Percentiles rank a stretch among this genome's conserved stretches.
phyloP scores from a whole-genome alignment of 768 basidiomycete genomes.

The Tricholoma bakamatsutake region DNA sequence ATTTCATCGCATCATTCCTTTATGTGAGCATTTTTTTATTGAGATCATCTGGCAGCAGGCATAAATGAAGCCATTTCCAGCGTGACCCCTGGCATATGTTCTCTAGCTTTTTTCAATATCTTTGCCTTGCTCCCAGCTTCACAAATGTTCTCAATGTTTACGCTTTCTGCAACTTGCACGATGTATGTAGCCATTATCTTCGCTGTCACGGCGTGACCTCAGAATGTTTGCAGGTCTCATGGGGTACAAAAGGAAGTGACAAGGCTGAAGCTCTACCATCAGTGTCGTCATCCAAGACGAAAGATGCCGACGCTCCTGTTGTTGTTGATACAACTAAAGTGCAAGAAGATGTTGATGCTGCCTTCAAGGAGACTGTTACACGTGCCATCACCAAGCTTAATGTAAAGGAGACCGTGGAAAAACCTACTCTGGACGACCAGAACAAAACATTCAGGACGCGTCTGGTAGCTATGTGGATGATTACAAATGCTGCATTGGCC shows the following conservation, averaged over 20 bases:
- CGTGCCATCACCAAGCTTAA: conserved; percentile 77
- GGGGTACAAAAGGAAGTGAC: conserved; percentile 95
- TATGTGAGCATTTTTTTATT: conserved; percentile 50
- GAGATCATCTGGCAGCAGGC: neutral
- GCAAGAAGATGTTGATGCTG: conserved; percentile 85
- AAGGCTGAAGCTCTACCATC: conserved; percentile 91
- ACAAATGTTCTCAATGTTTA: conserved; percentile 95
- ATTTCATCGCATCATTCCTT: conserved; percentile 77
- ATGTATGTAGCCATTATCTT: conserved; percentile 39
- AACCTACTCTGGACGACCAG: conserved; percentile 82
- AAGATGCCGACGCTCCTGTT: conserved; percentile 67
- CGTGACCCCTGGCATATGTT: conserved; percentile 98
- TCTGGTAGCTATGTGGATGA: conserved; percentile 79
- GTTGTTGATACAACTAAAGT: conserved; percentile 82
- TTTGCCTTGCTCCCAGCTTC: conserved; percentile 87
- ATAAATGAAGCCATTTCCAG: conserved; percentile 28
- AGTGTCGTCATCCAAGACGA: conserved; percentile 76
- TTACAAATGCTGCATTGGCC: conserved; percentile 60
- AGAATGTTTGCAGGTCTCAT: conserved; percentile 53
- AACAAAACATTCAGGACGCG: conserved; percentile 93
- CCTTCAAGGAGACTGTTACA: conserved; percentile 88
- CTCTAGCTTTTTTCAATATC: conserved; percentile 88
- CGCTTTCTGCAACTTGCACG: conserved; percentile 95
- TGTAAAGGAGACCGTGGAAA: conserved; percentile 60
- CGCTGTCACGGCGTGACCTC: neutral